Evolutionary conservation across 2,329 filamentous ascomycete species (phyloP).

Genomic region (Periconia macrospinosa): DNA sequence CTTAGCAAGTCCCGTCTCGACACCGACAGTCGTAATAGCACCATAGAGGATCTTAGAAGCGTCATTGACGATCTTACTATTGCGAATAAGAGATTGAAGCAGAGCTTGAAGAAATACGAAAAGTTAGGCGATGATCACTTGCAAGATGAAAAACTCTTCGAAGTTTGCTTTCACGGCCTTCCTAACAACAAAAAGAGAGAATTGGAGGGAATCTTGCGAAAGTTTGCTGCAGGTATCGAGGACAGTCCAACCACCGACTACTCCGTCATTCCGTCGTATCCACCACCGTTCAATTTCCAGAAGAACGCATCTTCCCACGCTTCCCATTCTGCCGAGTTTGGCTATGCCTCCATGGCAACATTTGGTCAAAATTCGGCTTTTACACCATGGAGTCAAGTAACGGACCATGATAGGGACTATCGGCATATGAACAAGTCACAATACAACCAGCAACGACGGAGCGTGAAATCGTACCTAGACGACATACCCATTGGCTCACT

Average conservation of each 20-base stretch:
- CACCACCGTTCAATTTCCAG: constrained; percentile 56
- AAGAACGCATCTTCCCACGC: constrained; percentile 64
- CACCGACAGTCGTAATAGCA: constrained; percentile 52
- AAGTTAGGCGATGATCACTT: constrained; percentile 67
- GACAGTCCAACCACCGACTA: constrained; percentile 31
- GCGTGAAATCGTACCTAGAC: constrained; percentile 69
- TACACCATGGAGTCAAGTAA: constrained; percentile 25
- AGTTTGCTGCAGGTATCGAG: constrained; percentile 68
- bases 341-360: constrained; percentile 63
- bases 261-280: constrained; percentile 32
- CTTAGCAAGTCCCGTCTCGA: constrained; percentile 43
- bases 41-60: constrained; percentile 73
- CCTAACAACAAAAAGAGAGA: constrained; percentile 74
- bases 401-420: constrained; percentile 30
- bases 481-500: constrained; percentile 72
- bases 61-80: constrained; percentile 86
- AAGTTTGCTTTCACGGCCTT: constrained; percentile 77
- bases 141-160: constrained; percentile 76
- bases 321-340: constrained; percentile 54
- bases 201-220: constrained; percentile 70
- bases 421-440: constrained; percentile 31
- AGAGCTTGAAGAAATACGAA: constrained; percentile 71
- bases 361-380: constrained; percentile 49
- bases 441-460: constrained; percentile 45
- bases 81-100: constrained; percentile 77